These are phyloP conservation scores for Hypoxylon cercidicola DNA, from an alignment of 495 filamentous ascomycete genomes.

Conservation along the genomic window DNA sequence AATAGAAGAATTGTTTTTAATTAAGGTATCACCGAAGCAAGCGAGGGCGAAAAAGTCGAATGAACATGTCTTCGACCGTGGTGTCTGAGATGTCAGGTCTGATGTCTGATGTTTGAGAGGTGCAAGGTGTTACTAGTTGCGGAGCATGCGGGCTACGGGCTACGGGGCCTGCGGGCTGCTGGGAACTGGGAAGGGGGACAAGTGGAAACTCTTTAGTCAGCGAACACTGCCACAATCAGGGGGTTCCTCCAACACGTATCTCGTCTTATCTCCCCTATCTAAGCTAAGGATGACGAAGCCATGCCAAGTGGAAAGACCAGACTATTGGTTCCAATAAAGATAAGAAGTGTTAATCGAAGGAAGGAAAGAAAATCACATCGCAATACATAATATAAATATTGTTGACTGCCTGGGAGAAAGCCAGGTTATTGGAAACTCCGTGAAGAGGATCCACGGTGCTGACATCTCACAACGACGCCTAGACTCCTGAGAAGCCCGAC, in stretches of 20 bases:
- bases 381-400: not conserved
- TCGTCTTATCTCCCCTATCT: not conserved
- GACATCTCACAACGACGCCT: slow-evolving; percentile 29
- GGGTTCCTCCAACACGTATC: not conserved
- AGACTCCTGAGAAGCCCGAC: slow-evolving; percentile 39
- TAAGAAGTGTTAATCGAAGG: not conserved
- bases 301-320: not conserved
- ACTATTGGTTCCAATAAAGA: too few species aligned
- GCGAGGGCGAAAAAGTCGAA: slow-evolving; percentile 21
- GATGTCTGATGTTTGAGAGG: too few species aligned
- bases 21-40: slow-evolving; percentile 29
- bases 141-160: slow-evolving; percentile 9
- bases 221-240: slow-evolving; percentile 47
- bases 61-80: slow-evolving; percentile 13
- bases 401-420: not conserved
- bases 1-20: slow-evolving; percentile 13
- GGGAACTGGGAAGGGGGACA: too few species aligned
- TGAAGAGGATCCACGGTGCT: slow-evolving; percentile 12
- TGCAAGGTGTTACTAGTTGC: slow-evolving; percentile 5
- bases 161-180: not conserved
- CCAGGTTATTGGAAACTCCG: slow-evolving; percentile 13
- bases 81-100: slow-evolving; percentile 3
- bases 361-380: not conserved
- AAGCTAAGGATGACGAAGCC: slow-evolving; percentile 1
- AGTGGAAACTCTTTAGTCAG: slow-evolving; percentile 11